Percentiles rank a stretch among this genome's conserved stretches.
These are phyloP conservation scores for Ceraceosorus guamensis DNA, from an alignment of 1,284 basidiomycete genomes.

Conservation along the genomic window DNA sequence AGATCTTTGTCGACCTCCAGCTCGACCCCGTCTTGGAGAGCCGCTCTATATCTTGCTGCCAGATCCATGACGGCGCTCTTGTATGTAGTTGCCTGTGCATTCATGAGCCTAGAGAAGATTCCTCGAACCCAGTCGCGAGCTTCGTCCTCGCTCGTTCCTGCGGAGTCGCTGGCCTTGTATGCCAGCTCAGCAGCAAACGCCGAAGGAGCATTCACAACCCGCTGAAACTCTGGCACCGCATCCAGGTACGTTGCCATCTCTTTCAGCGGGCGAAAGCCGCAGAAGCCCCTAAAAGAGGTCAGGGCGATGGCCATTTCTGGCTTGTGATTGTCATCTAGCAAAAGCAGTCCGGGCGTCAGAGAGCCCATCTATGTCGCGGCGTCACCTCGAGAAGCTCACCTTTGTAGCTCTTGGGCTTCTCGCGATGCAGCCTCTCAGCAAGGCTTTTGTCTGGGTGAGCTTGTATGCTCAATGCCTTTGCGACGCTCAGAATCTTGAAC, in stretches of 20 bases:
- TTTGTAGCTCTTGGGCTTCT: slow-evolving; percentile 79
- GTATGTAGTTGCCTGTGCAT: slow-evolving; percentile 7
- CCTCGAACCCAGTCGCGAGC: slow-evolving; percentile 11
- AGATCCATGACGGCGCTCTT: slow-evolving; percentile 4
- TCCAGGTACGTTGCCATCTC: slow-evolving; percentile 64
- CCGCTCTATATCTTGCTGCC: slow-evolving; percentile 4
- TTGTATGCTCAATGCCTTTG: slow-evolving; percentile 92
- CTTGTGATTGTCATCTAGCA: slow-evolving; percentile 80
- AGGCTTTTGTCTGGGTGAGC: slow-evolving; percentile 90
- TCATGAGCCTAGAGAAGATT: slow-evolving; percentile 35
- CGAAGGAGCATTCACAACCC: slow-evolving; percentile 28
- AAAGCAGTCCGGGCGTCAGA: no score
- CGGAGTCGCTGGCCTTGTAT: background rate
- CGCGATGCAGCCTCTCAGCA: slow-evolving; percentile 67
- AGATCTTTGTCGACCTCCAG: slow-evolving; percentile 19
- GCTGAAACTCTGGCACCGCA: slow-evolving; percentile 68
- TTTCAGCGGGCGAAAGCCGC: slow-evolving; percentile 75
- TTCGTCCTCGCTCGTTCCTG: slow-evolving; percentile 3
- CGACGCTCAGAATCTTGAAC: slow-evolving; percentile 62
- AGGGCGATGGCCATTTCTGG: slow-evolving; percentile 97
- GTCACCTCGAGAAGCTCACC: slow-evolving; percentile 53
- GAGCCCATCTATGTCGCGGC: background rate
- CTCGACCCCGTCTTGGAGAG: slow-evolving; percentile 2
- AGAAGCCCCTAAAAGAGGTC: slow-evolving; percentile 81
- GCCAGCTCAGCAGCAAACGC: slow-evolving; percentile 5